Conservation (phyloP, 2,329 filamentous ascomycete genomes). For the Ophiostoma piceae region DNA sequence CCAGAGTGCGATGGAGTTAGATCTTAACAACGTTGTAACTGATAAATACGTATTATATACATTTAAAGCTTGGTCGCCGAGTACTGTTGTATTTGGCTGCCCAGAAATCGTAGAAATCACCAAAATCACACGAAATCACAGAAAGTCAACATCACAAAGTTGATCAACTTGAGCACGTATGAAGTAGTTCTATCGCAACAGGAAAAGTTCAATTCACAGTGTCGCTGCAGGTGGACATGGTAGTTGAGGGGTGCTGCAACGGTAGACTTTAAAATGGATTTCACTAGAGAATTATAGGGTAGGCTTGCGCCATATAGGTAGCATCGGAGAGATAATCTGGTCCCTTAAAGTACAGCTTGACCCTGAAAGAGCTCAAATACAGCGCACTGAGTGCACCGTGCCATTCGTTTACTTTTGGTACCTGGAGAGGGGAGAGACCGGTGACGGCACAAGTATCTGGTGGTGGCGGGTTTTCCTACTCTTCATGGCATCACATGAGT, state of each 20-base stretch:
- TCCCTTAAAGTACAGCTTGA: not conserved
- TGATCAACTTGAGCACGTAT: not conserved
- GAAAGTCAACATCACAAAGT: not conserved
- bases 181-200: not conserved
- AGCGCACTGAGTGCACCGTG: not conserved
- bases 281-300: not conserved
- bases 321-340: not conserved
- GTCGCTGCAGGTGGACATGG: not conserved
- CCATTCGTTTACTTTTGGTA: not conserved
- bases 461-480: conserved; percentile 1
- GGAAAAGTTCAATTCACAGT: not conserved
- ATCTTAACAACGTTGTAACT: not conserved
- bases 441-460: not conserved
- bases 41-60: not conserved
- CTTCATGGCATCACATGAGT: not conserved
- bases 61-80: not conserved
- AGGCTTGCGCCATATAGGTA: conserved; percentile 13
- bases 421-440: not conserved
- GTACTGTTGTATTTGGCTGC: not conserved
- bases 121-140: too few species aligned
- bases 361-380: not conserved
- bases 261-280: not conserved
- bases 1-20: not conserved
- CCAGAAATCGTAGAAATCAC: not conserved
- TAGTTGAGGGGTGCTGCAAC: not conserved